Conservation (phyloP, 2,329 filamentous ascomycete species). For the Blastomyces emzantsi region DNA sequence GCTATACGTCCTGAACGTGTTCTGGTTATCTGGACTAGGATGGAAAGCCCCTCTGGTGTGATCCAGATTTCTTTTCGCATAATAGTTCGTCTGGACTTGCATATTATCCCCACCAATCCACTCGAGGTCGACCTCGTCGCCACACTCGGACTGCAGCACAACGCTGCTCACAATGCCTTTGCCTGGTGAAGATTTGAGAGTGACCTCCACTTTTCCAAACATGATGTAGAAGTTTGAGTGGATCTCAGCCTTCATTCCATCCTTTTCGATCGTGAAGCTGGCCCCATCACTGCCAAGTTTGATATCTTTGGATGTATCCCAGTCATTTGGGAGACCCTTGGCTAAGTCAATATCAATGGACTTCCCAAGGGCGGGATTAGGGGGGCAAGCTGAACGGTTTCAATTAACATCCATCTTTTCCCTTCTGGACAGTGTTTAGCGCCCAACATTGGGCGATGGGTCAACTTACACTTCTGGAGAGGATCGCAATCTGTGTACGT, state of each 20-base stretch:
- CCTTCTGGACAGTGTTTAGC: neutral
- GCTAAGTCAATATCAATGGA: constrained; percentile 30
- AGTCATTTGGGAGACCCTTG: constrained; percentile 47
- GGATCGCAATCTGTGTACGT: constrained; percentile 72
- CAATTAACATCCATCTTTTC: constrained; percentile 37
- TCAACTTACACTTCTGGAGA: constrained; percentile 20
- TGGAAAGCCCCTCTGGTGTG: constrained; percentile 83
- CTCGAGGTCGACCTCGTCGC: constrained; percentile 91
- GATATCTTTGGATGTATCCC: constrained; percentile 59
- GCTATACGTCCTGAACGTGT: constrained; percentile 36
- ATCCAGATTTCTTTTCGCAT: constrained; percentile 77
- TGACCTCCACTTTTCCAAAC: constrained; percentile 84
- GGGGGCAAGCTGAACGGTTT: constrained; percentile 48
- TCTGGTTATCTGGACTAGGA: constrained; percentile 49
- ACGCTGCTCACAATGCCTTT: constrained; percentile 84
- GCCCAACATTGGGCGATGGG: neutral
- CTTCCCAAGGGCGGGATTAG: constrained; percentile 57
- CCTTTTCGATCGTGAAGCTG: constrained; percentile 64
- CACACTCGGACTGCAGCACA: constrained; percentile 80
- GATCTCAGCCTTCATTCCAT: constrained; percentile 77
- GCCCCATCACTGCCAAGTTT: constrained; percentile 62
- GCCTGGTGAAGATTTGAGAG: constrained; percentile 75
- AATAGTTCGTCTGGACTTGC: constrained; percentile 74
- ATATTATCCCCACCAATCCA: constrained; percentile 26
- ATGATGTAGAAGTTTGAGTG: constrained; percentile 92